Conservation (phyloP, 305 asterid species). For the Solanum hybrid region DNA sequence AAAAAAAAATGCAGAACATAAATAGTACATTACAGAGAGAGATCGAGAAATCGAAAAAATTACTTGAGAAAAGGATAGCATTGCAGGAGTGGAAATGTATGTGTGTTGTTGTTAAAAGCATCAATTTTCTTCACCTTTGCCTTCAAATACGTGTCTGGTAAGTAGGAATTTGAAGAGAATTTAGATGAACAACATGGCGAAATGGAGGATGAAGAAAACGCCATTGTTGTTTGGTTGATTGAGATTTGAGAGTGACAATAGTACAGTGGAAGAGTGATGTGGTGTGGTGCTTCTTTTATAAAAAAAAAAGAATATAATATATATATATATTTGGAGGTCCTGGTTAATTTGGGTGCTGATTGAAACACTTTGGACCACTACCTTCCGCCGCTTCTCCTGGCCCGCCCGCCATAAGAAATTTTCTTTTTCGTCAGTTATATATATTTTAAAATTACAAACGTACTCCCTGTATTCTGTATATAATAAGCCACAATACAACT, state of each 20-base stretch:
- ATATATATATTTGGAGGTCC: not conserved
- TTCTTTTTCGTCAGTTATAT: not conserved
- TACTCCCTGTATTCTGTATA: not conserved
- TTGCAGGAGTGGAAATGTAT: slow-evolving; percentile 24
- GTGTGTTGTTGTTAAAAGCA: slow-evolving; percentile 24
- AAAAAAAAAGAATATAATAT: no score
- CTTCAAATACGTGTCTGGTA: not conserved
- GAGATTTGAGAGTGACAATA: not conserved
- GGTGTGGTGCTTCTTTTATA: not conserved
- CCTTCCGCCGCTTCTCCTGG: not conserved
- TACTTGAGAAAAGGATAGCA: slow-evolving; percentile 37
- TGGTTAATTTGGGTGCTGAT: not conserved
- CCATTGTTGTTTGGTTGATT: slow-evolving; percentile 23
- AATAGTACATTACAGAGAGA: not conserved
- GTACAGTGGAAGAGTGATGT: not conserved
- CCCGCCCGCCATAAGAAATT: not conserved
- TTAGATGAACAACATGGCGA: slow-evolving; percentile 23
- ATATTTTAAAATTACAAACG: no score
- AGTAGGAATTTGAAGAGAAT: slow-evolving; percentile 9
- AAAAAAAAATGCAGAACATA: not conserved
- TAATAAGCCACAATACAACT: no score
- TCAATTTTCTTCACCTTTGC: slow-evolving; percentile 12
- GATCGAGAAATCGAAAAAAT: not conserved
- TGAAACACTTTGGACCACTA: not conserved
- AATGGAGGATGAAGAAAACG: slow-evolving; percentile 33